phyloP scores from a whole-genome alignment of 495 filamentous ascomycete genomes.

The Neurospora tetrasperma region DNA sequence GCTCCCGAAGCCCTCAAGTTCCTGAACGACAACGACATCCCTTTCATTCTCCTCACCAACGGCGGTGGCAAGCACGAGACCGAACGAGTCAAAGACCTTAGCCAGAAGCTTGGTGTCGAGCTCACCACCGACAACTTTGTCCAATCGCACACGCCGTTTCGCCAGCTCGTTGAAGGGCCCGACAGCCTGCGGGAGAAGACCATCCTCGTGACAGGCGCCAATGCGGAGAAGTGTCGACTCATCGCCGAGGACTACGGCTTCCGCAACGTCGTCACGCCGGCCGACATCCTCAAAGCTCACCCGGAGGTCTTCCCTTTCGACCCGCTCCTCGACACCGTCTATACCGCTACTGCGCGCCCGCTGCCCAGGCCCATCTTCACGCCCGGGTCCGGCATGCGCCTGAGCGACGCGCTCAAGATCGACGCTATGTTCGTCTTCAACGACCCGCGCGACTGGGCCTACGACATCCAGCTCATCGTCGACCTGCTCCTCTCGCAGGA shows the following conservation, averaged over 20 bases:
- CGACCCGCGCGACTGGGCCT: slow-evolving; percentile 86
- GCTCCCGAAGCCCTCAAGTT: slow-evolving; percentile 64
- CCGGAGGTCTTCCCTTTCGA: slow-evolving; percentile 76
- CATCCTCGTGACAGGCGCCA: slow-evolving; percentile 73
- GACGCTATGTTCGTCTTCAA: slow-evolving; percentile 84
- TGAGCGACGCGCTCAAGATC: slow-evolving; percentile 48
- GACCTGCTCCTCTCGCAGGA: slow-evolving; percentile 67
- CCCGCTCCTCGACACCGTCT: slow-evolving; percentile 38
- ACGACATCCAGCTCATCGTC: slow-evolving; percentile 71
- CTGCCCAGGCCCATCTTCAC: slow-evolving; percentile 37
- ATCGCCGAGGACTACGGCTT: slow-evolving; percentile 73
- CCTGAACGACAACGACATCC: slow-evolving; percentile 55
- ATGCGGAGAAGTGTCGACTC: slow-evolving; percentile 59
- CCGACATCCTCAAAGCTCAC: slow-evolving; percentile 65
- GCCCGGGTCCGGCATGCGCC: slow-evolving; percentile 8
- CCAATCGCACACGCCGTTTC: slow-evolving; percentile 90
- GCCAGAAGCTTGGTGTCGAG: slow-evolving; percentile 60
- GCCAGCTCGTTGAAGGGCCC: slow-evolving; percentile 32
- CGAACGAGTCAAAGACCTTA: slow-evolving; percentile 76
- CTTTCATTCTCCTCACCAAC: slow-evolving; percentile 92
- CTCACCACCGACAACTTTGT: slow-evolving; percentile 82
- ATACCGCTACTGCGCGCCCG: slow-evolving; percentile 54
- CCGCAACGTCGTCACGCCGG: slow-evolving; percentile 70
- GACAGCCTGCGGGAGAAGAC: slow-evolving; percentile 47
- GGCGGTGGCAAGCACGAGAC: slow-evolving; percentile 83